Conservation (phyloP, 805 yeast species). For the Saccharomycopsis sp. region DNA sequence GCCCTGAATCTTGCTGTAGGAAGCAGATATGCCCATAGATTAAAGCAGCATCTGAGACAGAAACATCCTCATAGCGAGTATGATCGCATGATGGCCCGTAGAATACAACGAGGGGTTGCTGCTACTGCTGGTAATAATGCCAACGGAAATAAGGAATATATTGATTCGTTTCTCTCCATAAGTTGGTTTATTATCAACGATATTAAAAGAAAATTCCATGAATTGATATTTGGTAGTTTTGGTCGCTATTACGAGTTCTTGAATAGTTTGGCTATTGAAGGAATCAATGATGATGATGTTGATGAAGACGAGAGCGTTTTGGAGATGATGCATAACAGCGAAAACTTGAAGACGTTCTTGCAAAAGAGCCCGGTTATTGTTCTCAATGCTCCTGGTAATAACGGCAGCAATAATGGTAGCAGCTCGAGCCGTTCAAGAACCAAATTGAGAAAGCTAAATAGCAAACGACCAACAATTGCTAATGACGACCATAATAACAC, state of each 20-base stretch:
- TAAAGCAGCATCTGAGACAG: background rate
- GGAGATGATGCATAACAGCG: background rate
- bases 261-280: background rate
- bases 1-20: background rate
- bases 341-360: background rate
- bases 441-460: background rate
- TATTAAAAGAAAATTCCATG: slow-evolving; percentile 8
- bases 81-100: background rate
- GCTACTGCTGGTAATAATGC: background rate
- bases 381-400: background rate
- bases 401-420: background rate
- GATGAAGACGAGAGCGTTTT: background rate
- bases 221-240: slow-evolving; percentile 8
- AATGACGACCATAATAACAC: background rate
- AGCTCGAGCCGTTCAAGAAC: background rate
- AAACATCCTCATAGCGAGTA: background rate
- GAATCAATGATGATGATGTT: background rate
- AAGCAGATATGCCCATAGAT: background rate
- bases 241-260: slow-evolving; percentile 5
- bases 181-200: slow-evolving; percentile 18
- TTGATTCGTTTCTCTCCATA: slow-evolving; percentile 13
- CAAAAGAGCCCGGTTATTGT: background rate
- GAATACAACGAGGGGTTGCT: background rate
- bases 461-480: background rate
- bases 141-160: background rate